These are phyloP conservation scores for Coemansia aciculifera DNA, from an alignment of 192 early-diverging fungal species.

Conservation along the genomic window DNA sequence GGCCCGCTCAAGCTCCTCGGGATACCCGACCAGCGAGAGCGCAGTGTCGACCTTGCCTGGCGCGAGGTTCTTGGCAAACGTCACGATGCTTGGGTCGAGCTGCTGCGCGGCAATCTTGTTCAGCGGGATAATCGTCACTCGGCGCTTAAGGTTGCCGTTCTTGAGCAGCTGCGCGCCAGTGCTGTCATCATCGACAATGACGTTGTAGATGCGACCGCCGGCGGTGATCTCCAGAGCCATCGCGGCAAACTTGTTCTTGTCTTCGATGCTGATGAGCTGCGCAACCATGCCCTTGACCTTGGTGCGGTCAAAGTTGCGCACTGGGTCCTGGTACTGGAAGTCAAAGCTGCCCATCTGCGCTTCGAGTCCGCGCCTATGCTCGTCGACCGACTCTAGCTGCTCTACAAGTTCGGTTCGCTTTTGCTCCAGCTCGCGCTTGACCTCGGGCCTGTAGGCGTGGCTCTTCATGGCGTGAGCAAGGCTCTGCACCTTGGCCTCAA, in stretches of 20 bases:
- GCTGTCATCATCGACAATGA: conserved; percentile 89
- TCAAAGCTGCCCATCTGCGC: conserved; percentile 63
- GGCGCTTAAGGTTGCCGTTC: conserved; percentile 70
- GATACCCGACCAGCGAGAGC: conserved; percentile 77
- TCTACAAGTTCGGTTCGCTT: conserved; percentile 33
- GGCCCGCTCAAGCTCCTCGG: conserved; percentile 74
- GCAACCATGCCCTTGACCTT: conserved; percentile 94
- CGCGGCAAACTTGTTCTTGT: conserved; percentile 63
- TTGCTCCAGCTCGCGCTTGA: conserved; percentile 40
- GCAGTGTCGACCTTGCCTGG: conserved; percentile 90
- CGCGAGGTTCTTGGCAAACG: conserved; percentile 75
- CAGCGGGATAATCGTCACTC: conserved; percentile 92
- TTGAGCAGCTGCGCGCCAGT: conserved; percentile 80
- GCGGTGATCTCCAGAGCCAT: conserved; percentile 93
- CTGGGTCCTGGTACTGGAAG: conserved; percentile 83
- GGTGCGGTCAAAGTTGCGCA: conserved; percentile 82
- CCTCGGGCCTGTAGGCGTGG: conserved; percentile 35
- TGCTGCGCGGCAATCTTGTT: conserved; percentile 79
- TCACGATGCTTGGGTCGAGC: conserved; percentile 42
- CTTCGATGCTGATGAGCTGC: conserved; percentile 76
- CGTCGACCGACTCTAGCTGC: conserved; percentile 41
- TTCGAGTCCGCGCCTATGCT: conserved; percentile 42
- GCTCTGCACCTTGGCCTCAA: conserved; percentile 29
- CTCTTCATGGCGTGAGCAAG: conserved; percentile 21
- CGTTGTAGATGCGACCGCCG: conserved; percentile 91